These are phyloP conservation scores for Geotrichum klebahnii DNA, from an alignment of 1,139 yeast species.

Conservation along the genomic window DNA sequence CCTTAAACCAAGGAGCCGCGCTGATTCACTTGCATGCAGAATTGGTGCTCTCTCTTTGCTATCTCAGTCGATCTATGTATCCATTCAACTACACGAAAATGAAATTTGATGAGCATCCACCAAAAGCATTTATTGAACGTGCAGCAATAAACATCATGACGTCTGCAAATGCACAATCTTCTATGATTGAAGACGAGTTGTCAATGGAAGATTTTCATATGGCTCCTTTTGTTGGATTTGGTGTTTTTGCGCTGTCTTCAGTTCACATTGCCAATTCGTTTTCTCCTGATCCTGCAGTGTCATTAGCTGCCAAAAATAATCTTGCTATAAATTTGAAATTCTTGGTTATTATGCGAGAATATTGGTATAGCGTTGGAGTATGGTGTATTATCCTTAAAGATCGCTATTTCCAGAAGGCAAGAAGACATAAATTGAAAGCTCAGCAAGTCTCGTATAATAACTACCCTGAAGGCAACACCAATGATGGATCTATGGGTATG, in stretches of 20 bases:
- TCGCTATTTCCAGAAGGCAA: slow-evolving; percentile 30
- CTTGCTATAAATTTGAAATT: slow-evolving; percentile 37
- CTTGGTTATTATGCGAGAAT: slow-evolving; percentile 36
- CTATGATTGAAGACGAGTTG: slow-evolving; percentile 34
- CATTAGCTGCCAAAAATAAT: slow-evolving; percentile 36
- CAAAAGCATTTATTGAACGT: slow-evolving; percentile 32
- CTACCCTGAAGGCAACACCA: not conserved
- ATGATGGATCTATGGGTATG: not conserved
- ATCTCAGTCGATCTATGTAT: slow-evolving; percentile 30
- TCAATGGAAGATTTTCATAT: slow-evolving; percentile 36
- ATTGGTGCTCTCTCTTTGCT: slow-evolving; percentile 29
- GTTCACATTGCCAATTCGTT: slow-evolving; percentile 40
- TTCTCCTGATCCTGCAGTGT: slow-evolving; percentile 34
- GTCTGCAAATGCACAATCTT: slow-evolving; percentile 37
- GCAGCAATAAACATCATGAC: slow-evolving; percentile 34
- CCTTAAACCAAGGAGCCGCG: slow-evolving; percentile 28
- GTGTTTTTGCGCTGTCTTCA: slow-evolving; percentile 39
- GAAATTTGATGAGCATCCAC: slow-evolving; percentile 28
- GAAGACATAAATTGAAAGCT: slow-evolving; percentile 19
- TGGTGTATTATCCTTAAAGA: slow-evolving; percentile 40
- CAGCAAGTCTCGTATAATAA: slow-evolving; percentile 9
- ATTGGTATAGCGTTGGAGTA: slow-evolving; percentile 39
- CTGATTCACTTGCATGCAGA: slow-evolving; percentile 32
- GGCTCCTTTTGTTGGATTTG: slow-evolving; percentile 40
- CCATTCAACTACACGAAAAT: slow-evolving; percentile 25